Conservation (phyloP, 208 protist species). For the Wallacemonas collosoma region DNA sequence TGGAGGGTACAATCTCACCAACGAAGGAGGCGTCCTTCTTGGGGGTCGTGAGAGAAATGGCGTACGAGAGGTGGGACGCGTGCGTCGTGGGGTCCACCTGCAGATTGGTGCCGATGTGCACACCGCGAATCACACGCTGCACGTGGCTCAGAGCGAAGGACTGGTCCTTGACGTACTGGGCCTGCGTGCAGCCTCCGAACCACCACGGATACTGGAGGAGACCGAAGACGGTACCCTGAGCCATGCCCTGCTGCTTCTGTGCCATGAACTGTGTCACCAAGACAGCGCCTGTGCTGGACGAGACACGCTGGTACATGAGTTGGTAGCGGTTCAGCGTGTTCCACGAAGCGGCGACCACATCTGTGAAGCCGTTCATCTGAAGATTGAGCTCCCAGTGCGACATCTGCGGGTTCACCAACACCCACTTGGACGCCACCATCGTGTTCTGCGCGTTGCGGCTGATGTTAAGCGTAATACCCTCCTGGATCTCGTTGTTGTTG, state of each 20-base stretch:
- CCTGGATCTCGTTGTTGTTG: slow-evolving; percentile 60
- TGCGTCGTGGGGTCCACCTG: slow-evolving; percentile 62
- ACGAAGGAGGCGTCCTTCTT: slow-evolving; percentile 58
- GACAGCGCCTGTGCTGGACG: slow-evolving; percentile 68
- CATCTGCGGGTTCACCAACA: slow-evolving; percentile 74
- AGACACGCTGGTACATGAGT: slow-evolving; percentile 88
- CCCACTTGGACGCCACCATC: slow-evolving; percentile 84
- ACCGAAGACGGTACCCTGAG: slow-evolving; percentile 77
- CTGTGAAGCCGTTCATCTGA: slow-evolving; percentile 91
- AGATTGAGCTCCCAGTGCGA: slow-evolving; percentile 87
- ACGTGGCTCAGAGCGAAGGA: slow-evolving; percentile 72
- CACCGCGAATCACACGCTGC: slow-evolving; percentile 79
- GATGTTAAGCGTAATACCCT: slow-evolving; percentile 79
- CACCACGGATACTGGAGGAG: slow-evolving; percentile 91
- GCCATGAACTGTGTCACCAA: slow-evolving; percentile 88
- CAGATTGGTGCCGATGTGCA: slow-evolving; percentile 80
- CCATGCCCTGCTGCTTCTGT: slow-evolving; percentile 81
- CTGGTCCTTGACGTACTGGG: slow-evolving; percentile 89
- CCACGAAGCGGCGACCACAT: slow-evolving; percentile 79
- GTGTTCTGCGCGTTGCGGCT: slow-evolving; percentile 81
- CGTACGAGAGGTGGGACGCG: slow-evolving; percentile 68
- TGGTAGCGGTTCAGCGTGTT: slow-evolving; percentile 86
- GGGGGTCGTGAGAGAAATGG: slow-evolving; percentile 55
- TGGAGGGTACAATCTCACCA: slow-evolving; percentile 68
- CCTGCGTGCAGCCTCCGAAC: slow-evolving; percentile 76